Base-by-base conservation (phyloP, 1,139 yeast species). In the Blastobotrys ciferrii region DNA sequence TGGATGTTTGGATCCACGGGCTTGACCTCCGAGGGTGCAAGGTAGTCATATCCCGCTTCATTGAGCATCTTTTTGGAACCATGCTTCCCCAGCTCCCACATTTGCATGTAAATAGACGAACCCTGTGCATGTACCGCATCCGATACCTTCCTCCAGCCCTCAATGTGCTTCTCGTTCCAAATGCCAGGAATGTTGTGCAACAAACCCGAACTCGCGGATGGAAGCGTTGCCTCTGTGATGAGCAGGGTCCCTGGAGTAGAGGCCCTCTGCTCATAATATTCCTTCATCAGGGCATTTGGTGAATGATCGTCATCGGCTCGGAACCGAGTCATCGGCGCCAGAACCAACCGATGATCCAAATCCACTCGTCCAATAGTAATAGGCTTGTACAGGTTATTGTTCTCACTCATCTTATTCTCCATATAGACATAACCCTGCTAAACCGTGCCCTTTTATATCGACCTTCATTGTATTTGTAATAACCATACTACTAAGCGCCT, bases 261-360 rank as follows among this genome's bases (percentile, higher is more conserved):
- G 4, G 84, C 71, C 53, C 88, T 70, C 55, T 77, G 77, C 2
- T 60, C 68, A 58, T 84, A 84, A 63, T 82, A 80, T 48, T 73
- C 67, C 6, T 66, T 61, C 58, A 72, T 69, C 32, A 76, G 62
- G 43, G 78, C 77, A 2, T 74, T 72, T 9, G 83, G 80, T 13
- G 71, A 67, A 18, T 54, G 58, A 9, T 58, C 56, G 45, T 55
- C 52, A 11, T 50, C 53, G 32, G 69, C 66, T 54, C 84, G 70
- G 49, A 61, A 61, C 52, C 84, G 69, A 11, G 86, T 79, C 49
- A 78, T 69, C 15, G 87, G 86, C 6, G 84, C 75, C 59, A 70
- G 63, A 1, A 68, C 80, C 9, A 80, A 58, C 52, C 82, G 69
- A 58, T 78, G 69, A 23, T 58, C 40, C 20, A 67, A 57, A 23